These are phyloP conservation scores for Galium porrigens DNA, from an alignment of 305 asterid species.

Conservation along the genomic window DNA sequence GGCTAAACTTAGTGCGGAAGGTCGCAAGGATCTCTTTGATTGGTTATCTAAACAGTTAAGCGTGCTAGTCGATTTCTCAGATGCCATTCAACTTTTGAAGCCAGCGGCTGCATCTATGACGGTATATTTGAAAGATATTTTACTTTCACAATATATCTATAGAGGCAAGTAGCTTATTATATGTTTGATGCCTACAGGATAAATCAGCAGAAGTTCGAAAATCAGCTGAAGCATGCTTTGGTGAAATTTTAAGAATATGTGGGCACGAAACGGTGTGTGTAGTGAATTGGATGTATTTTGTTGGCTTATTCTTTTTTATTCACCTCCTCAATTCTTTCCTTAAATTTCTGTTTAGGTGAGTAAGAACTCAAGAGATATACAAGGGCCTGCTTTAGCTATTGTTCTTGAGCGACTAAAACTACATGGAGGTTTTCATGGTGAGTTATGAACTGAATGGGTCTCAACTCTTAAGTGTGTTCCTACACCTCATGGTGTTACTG, in stretches of 20 bases:
- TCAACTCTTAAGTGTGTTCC: neutral
- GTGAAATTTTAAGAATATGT: conserved; percentile 75
- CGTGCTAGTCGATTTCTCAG: conserved; percentile 53
- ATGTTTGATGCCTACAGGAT: conserved; percentile 36
- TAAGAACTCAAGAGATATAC: conserved; percentile 79
- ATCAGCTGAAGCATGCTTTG: conserved; percentile 85
- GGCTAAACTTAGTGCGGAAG: conserved; percentile 94
- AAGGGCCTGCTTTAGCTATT: conserved; percentile 88
- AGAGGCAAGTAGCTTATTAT: neutral
- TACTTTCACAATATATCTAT: neutral
- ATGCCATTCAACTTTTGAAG: conserved; percentile 75
- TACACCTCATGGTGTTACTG: neutral
- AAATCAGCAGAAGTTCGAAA: conserved; percentile 98
- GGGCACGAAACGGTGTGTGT: conserved; percentile 85
- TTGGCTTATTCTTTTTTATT: conserved; percentile 5
- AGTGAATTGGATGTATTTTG: conserved; percentile 5
- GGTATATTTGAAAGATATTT: conserved; percentile 25
- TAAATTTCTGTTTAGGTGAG: conserved; percentile 36
- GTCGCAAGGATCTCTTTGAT: conserved; percentile 91
- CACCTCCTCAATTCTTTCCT: neutral
- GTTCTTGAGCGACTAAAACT: conserved; percentile 71
- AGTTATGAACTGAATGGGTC: neutral
- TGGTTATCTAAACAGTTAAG: conserved; percentile 79
- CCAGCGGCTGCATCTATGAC: conserved; percentile 91
- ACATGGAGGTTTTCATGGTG: conserved; percentile 60